Conservation (phyloP, 23 red algal species). For the Rhodosorus marinus region DNA sequence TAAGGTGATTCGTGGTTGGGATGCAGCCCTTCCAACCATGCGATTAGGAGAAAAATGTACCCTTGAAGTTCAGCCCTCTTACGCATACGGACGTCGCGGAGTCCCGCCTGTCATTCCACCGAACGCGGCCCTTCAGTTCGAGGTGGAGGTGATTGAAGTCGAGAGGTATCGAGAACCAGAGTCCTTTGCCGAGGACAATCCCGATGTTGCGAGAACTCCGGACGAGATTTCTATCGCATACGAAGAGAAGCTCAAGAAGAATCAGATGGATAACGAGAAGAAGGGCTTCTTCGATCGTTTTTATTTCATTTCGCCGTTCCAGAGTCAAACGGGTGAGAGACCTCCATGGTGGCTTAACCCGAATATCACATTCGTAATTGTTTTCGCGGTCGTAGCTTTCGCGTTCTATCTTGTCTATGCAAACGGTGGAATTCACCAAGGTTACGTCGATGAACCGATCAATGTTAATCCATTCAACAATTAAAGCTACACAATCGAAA, state of each 20-base stretch:
- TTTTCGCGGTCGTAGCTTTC: slow-evolving; percentile 31
- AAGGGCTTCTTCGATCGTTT: slow-evolving; percentile 37
- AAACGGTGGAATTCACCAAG: slow-evolving; percentile 57
- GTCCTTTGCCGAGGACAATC: slow-evolving; percentile 40
- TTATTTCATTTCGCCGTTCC: slow-evolving; percentile 96
- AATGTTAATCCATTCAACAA: neutral
- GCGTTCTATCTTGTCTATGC: slow-evolving; percentile 59
- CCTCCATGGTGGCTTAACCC: slow-evolving; percentile 98
- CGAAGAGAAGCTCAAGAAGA: slow-evolving; percentile 11
- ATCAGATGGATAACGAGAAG: slow-evolving; percentile 13
- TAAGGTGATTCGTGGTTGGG: slow-evolving; percentile 27
- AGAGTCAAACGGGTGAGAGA: slow-evolving; percentile 65
- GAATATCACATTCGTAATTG: slow-evolving; percentile 71
- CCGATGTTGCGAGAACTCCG: slow-evolving; percentile 29
- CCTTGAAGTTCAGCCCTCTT: slow-evolving; percentile 5
- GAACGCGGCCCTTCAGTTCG: slow-evolving; percentile 11
- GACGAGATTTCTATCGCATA: slow-evolving; percentile 53
- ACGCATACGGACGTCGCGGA: slow-evolving; percentile 24
- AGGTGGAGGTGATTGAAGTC: slow-evolving; percentile 18
- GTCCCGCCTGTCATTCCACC: slow-evolving; percentile 32
- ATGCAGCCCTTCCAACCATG: slow-evolving; percentile 7
- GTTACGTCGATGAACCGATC: slow-evolving; percentile 38
- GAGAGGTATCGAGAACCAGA: neutral
- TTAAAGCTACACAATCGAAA: too few species aligned
- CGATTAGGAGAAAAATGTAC: slow-evolving; percentile 1